These are phyloP conservation scores for Erythrophleum fordii DNA, from an alignment of 306 rosid species.

Conservation along the genomic window DNA sequence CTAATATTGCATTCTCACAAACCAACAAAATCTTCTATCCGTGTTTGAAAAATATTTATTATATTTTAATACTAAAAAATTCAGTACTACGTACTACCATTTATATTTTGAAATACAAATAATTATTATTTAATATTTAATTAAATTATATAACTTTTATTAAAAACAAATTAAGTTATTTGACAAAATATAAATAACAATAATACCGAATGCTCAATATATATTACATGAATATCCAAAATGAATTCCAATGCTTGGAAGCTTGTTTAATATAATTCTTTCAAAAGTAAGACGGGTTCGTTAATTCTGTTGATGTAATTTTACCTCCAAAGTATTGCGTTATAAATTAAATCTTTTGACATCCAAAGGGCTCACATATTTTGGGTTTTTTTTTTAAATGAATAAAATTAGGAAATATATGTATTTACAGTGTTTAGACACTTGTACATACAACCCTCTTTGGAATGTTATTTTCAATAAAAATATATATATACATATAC, in stretches of 20 bases:
- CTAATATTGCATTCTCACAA: neutral
- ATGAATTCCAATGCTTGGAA: neutral
- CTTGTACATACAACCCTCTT: neutral
- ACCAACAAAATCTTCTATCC: neutral
- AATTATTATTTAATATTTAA: no score
- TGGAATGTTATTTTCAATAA: constrained; percentile 2
- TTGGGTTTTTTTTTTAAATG: neutral
- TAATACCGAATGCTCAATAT: no score
- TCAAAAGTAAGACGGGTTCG: neutral
- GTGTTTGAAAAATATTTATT: no score
- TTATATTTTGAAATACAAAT: no score
- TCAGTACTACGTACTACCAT: no score
- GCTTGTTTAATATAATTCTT: neutral
- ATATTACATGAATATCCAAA: neutral
- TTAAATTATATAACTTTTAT: no score
- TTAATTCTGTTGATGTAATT: neutral
- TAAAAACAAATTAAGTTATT: no score
- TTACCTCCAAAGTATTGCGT: constrained; percentile 7
- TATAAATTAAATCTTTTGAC: neutral
- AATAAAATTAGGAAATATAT: neutral
- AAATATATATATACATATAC: neutral
- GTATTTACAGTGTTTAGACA: neutral
- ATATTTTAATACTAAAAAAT: no score
- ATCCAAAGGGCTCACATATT: neutral
- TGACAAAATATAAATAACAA: no score